Evolutionary conservation across 176 grass and related monocot genomes (phyloP).

Genomic region (Ampelocalamus luodianensis): DNA sequence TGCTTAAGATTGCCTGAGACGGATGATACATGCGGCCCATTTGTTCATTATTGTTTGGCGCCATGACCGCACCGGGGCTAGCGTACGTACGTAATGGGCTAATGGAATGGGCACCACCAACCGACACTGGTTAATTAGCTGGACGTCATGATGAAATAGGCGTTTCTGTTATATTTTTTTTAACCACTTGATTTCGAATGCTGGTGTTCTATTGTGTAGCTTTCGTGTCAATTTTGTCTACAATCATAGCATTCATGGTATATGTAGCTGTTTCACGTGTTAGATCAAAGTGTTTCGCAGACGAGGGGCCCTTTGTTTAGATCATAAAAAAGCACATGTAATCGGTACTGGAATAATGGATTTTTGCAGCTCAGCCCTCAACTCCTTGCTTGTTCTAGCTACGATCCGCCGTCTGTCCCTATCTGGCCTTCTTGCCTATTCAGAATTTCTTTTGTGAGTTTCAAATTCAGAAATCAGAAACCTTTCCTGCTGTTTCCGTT

Average conservation of each 20-base stretch:
- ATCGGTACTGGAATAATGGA: not conserved
- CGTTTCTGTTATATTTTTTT: not conserved
- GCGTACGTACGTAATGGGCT: not conserved
- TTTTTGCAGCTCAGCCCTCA: conserved; percentile 41
- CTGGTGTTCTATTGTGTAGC: not conserved
- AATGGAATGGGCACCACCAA: not conserved
- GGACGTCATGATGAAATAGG: not conserved
- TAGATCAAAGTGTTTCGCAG: too few relatives aligned
- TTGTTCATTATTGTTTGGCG: not conserved
- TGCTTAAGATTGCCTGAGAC: not conserved
- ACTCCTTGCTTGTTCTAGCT: conserved; percentile 11
- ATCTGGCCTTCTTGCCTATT: too few relatives aligned
- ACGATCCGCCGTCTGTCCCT: not conserved
- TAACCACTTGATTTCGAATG: not conserved
- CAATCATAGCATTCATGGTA: not conserved
- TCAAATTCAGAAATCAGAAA: not conserved
- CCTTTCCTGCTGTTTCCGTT: not conserved
- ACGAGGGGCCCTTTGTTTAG: not conserved
- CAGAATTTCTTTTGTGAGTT: too few relatives aligned
- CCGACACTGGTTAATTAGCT: conserved; percentile 18
- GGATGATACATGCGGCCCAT: not conserved
- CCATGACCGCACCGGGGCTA: not conserved
- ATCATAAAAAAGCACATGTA: not conserved
- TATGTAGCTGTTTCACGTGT: conserved; percentile 12
- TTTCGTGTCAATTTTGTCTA: conserved; percentile 29